Evolutionary conservation across 2,329 filamentous ascomycete genomes (phyloP).

Genomic region (Fusarium siculi): DNA sequence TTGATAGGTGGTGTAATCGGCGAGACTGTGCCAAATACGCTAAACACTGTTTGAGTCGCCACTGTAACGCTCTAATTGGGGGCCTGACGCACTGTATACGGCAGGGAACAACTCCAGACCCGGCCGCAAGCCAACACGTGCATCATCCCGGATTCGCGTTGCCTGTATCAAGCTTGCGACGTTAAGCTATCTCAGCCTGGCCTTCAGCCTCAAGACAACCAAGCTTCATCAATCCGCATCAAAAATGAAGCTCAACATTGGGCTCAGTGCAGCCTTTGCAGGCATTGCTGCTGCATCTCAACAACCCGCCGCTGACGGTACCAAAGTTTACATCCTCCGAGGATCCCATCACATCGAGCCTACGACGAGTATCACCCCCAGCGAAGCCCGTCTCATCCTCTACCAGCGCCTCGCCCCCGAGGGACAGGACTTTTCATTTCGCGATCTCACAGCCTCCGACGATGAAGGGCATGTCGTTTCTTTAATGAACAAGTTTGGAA

Average conservation of each 20-base stretch:
- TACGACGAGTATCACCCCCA: slow-evolving; percentile 59
- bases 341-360: slow-evolving; percentile 44
- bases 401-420: slow-evolving; percentile 65
- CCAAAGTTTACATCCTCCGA: slow-evolving; percentile 66
- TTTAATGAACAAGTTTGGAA: slow-evolving; percentile 70
- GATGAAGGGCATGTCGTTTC: slow-evolving; percentile 61
- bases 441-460: slow-evolving; percentile 56
- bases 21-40: neutral
- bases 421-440: slow-evolving; percentile 60
- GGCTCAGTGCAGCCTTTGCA: slow-evolving; percentile 52
- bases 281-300: slow-evolving; percentile 54
- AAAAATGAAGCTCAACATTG: slow-evolving; percentile 58
- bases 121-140: slow-evolving; percentile 44
- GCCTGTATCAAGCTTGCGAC: slow-evolving; percentile 47
- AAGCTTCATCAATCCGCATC: slow-evolving; percentile 47
- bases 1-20: neutral
- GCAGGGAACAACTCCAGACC: slow-evolving; percentile 40
- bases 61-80: neutral
- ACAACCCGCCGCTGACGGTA: slow-evolving; percentile 57
- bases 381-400: slow-evolving; percentile 67
- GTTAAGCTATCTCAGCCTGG: slow-evolving; percentile 45
- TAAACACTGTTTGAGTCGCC: neutral
- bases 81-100: slow-evolving; percentile 41
- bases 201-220: slow-evolving; percentile 33
- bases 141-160: slow-evolving; percentile 39